These are phyloP conservation scores for Metarhizium rileyi DNA, from an alignment of 2,329 filamentous ascomycete genomes.

Conservation along the genomic window DNA sequence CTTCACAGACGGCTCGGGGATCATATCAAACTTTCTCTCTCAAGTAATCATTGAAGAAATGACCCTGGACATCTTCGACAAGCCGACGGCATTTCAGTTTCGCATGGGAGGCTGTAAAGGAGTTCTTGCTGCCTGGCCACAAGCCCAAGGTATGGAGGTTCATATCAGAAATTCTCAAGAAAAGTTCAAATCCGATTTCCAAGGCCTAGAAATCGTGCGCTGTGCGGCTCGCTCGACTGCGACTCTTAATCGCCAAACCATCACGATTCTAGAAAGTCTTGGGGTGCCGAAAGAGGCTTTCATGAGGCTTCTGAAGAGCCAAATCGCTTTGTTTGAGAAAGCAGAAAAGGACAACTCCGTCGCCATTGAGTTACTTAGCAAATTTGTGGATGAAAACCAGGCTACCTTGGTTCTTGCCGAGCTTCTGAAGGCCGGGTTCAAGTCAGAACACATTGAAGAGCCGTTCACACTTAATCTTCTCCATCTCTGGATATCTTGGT, in stretches of 20 bases:
- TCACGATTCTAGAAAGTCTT: slow-evolving; percentile 70
- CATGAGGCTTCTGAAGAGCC: slow-evolving; percentile 51
- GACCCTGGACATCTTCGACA: slow-evolving; percentile 42
- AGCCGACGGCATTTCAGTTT: slow-evolving; percentile 83
- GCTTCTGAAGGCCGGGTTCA: slow-evolving; percentile 75
- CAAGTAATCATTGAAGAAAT: slow-evolving; percentile 64
- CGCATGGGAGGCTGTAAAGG: slow-evolving; percentile 90
- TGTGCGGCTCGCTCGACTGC: slow-evolving; percentile 68
- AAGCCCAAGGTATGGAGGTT: slow-evolving; percentile 56
- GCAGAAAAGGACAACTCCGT: slow-evolving; percentile 57
- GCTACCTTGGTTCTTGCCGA: slow-evolving; percentile 64
- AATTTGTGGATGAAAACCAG: slow-evolving; percentile 77
- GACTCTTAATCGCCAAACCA: slow-evolving; percentile 82
- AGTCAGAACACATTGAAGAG: slow-evolving; percentile 48
- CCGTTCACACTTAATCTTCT: slow-evolving; percentile 76
- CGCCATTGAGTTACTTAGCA: slow-evolving; percentile 59
- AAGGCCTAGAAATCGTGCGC: slow-evolving; percentile 75
- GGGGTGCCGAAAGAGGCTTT: slow-evolving; percentile 63
- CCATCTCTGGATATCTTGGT: slow-evolving; percentile 80
- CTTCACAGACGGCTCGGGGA: slow-evolving; percentile 90
- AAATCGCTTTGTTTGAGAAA: slow-evolving; percentile 57
- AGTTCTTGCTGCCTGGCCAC: slow-evolving; percentile 66
- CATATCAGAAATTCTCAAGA: slow-evolving; percentile 76
- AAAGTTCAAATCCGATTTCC: slow-evolving; percentile 68
- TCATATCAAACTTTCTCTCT: slow-evolving; percentile 73